Evolutionary conservation across 2,329 filamentous ascomycete genomes (phyloP), one percentile per base, ranked within the genome.

Genomic region (Hypoxylon rubiginosum): DNA sequence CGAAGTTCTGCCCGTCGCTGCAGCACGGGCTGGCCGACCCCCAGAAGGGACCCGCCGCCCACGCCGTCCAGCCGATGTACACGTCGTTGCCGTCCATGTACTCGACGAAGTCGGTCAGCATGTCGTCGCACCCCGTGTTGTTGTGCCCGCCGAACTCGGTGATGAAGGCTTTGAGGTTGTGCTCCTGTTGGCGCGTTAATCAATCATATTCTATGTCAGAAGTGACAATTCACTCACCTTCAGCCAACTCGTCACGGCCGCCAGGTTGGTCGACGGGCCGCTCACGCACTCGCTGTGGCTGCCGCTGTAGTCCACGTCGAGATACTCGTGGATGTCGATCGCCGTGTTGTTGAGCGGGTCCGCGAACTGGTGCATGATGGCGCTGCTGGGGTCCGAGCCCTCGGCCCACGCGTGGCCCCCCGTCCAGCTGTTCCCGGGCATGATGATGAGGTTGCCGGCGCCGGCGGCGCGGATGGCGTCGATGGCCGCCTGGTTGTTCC

Each of bases 51-150:
- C 83, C 83, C 0, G 83, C 83, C 0, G 83, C 80, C 83, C 82
- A 85, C 3, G 82, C 82, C 0, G 83, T 83, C 83, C 83, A 85
- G 2, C 83, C 83, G 49, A 85, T 83, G 66, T 82, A 84, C 68
- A 80, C 80, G 1, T 79, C 74, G 65, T 84, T 83, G n/a, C 77
- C 62, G 26, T 79, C 75, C 79, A 85, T 83, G 71, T 84, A 83
- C 55, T 81, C 79, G 13, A 85, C 63, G 6, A 84, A 80, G 30
- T 79, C 76, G 11, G 74, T 73, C 4, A 85, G 76, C 73, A 83
- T 82, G 2, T 71, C 67, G 0, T 73, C 76, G 64, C 81, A 82
- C 49, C 77, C 78, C 0, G 82, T 82, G 39, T 81, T 80, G 66
- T 83, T 83, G 7, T 78, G 74, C 3, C 80, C 82, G 49, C 83